Conservation (phyloP, 2,329 filamentous ascomycete genomes). For the Biscogniauxia sp. region DNA sequence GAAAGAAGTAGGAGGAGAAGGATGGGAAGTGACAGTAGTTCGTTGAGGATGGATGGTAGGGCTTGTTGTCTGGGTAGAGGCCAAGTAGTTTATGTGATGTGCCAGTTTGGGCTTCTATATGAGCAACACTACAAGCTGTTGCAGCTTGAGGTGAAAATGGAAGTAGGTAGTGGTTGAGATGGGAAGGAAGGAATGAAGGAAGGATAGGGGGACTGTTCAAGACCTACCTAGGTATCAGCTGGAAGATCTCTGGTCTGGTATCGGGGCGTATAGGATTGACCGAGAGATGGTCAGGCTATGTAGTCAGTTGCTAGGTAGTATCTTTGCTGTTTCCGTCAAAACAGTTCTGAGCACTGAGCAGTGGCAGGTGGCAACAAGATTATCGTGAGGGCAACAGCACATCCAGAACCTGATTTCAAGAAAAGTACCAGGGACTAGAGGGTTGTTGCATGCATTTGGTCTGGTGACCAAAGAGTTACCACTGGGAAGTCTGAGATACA, state of each 20-base stretch:
- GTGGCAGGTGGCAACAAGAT: neutral
- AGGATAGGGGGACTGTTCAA: neutral
- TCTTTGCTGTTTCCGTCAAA: neutral
- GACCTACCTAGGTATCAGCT: neutral
- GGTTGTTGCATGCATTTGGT: neutral
- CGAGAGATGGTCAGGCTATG: neutral
- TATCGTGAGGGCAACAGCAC: neutral
- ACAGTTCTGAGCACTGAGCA: too few species aligned
- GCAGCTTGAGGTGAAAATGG: neutral
- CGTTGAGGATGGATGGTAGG: neutral
- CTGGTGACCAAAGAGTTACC: neutral
- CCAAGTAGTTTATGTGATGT: neutral
- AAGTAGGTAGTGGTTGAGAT: neutral
- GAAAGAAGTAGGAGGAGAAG: neutral
- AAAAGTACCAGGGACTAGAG: neutral
- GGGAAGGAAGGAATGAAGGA: neutral
- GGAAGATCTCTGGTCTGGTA: neutral
- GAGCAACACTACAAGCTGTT: neutral
- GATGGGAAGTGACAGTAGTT: neutral
- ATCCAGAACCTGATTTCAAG: neutral
- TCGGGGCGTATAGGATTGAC: neutral
- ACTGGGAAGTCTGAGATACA: neutral
- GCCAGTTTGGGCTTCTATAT: neutral
- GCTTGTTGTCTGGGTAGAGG: neutral
- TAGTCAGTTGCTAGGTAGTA: neutral